Evolutionary conservation across 805 yeast genomes (phyloP).

Genomic region (Yamadazyma akitaensis): DNA sequence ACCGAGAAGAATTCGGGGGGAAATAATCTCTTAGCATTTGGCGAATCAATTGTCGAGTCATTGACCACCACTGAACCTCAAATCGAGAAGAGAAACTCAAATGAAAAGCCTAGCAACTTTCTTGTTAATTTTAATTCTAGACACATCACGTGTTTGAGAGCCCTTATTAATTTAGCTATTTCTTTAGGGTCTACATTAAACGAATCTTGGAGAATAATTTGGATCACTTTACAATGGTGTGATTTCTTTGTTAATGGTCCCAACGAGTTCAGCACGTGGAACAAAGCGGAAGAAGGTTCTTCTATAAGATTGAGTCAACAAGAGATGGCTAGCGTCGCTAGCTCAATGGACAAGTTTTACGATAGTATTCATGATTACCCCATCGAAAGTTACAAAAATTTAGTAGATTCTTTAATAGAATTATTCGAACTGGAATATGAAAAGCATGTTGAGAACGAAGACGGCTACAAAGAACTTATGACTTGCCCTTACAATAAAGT

Average conservation of each 20-base stretch:
- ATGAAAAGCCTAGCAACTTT: background rate
- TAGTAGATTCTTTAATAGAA: constrained; percentile 46
- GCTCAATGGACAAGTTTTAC: constrained; percentile 54
- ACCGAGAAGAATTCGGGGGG: constrained; percentile 13
- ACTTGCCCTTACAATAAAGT: constrained; percentile 55
- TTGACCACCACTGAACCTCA: constrained; percentile 9
- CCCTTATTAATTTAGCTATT: constrained; percentile 69
- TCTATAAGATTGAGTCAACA: constrained; percentile 14
- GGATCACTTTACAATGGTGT: constrained; percentile 74
- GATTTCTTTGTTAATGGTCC: constrained; percentile 66
- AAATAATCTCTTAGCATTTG: constrained; percentile 40
- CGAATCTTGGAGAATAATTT: constrained; percentile 59
- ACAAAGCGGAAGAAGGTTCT: constrained; percentile 18
- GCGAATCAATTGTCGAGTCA: constrained; percentile 53
- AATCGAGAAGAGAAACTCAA: background rate
- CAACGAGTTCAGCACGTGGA: constrained; percentile 27
- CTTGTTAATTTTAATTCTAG: constrained; percentile 51
- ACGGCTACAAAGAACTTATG: constrained; percentile 11
- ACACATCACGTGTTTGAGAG: constrained; percentile 74
- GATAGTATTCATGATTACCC: constrained; percentile 60
- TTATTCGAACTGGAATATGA: constrained; percentile 27
- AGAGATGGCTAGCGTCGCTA: constrained; percentile 53
- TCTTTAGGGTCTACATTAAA: constrained; percentile 77
- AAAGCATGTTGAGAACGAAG: constrained; percentile 6
- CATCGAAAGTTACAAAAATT: constrained; percentile 43